These are phyloP conservation scores for Maudiozyma humilis DNA, from an alignment of 1,139 yeast species.

Conservation along the genomic window DNA sequence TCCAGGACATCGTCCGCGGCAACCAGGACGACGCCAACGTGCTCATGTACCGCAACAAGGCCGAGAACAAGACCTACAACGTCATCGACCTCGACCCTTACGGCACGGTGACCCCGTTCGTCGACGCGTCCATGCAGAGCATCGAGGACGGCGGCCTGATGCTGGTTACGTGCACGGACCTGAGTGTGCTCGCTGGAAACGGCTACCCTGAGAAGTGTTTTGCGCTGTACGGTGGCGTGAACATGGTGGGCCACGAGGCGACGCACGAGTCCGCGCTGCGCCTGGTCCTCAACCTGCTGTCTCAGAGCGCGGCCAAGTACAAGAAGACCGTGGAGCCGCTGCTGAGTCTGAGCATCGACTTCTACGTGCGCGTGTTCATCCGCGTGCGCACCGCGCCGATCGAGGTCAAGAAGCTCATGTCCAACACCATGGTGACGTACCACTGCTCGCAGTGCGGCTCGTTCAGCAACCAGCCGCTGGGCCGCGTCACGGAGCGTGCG, in stretches of 20 bases:
- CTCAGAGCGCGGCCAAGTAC: conserved; percentile 81
- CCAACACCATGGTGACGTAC: conserved; percentile 69
- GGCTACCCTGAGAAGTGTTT: conserved; percentile 96
- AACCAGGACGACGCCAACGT: conserved; percentile 84
- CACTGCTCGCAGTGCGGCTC: conserved; percentile 87
- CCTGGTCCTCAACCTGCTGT: conserved; percentile 67
- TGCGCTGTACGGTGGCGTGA: conserved; percentile 90
- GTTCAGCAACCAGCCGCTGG: conserved; percentile 62
- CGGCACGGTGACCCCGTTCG: conserved; percentile 92
- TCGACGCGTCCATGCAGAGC: conserved; percentile 81
- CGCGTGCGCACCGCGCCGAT: conserved; percentile 70
- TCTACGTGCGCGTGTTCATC: conserved; percentile 79
- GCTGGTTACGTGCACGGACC: conserved; percentile 89
- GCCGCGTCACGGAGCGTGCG: conserved; percentile 43
- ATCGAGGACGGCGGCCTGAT: conserved; percentile 76
- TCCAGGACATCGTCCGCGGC: conserved; percentile 46
- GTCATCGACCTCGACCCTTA: conserved; percentile 93
- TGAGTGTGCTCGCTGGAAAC: conserved; percentile 90
- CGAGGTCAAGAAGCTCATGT: conserved; percentile 65
- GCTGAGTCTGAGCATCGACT: conserved; percentile 77
- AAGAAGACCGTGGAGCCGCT: conserved; percentile 83
- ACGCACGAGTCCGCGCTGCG: conserved; percentile 92
- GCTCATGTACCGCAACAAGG: conserved; percentile 53
- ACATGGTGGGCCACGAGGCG: conserved; percentile 66
- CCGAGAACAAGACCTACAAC: conserved; percentile 49